Conservation (phyloP, 2,329 filamentous ascomycete species). For the Ilyonectria sp. region DNA sequence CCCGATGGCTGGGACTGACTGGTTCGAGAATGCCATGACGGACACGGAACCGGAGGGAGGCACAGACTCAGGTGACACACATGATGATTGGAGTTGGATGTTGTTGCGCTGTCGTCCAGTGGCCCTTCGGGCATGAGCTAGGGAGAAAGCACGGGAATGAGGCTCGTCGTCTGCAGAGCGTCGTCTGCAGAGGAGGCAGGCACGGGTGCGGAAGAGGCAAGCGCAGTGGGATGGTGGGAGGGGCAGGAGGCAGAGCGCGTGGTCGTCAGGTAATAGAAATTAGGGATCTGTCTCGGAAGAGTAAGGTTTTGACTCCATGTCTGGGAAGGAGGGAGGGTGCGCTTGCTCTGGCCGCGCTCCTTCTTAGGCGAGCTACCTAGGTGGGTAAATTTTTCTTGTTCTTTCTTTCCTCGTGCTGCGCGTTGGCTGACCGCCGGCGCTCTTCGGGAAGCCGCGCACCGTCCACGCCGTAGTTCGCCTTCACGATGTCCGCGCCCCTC, state of each 20-base stretch:
- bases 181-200: no score
- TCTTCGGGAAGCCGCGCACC: slow-evolving; percentile 24
- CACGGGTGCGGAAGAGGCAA: neutral
- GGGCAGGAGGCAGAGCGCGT: slow-evolving; percentile 22
- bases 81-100: slow-evolving; percentile 25
- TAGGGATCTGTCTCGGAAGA: slow-evolving; percentile 13
- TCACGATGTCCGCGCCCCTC: slow-evolving; percentile 27
- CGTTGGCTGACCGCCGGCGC: slow-evolving; percentile 29
- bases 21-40: slow-evolving; percentile 10
- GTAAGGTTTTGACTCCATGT: slow-evolving; percentile 27
- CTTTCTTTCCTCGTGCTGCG: neutral
- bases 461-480: slow-evolving; percentile 13
- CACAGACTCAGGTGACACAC: neutral
- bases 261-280: slow-evolving; percentile 32
- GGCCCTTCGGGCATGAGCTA: slow-evolving; percentile 2
- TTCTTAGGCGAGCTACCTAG: neutral
- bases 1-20: slow-evolving; percentile 10
- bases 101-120: slow-evolving; percentile 13
- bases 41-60: slow-evolving; percentile 5
- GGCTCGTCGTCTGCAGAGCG: neutral
- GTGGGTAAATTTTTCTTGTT: slow-evolving; percentile 3
- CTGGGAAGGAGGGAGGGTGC: slow-evolving; percentile 30
- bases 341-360: neutral
- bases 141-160: slow-evolving; percentile 23
- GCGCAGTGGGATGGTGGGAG: slow-evolving; percentile 29